These are phyloP conservation scores for Ascomycota sp. DNA, from an alignment of 2,329 filamentous ascomycete genomes.

Conservation along the genomic window DNA sequence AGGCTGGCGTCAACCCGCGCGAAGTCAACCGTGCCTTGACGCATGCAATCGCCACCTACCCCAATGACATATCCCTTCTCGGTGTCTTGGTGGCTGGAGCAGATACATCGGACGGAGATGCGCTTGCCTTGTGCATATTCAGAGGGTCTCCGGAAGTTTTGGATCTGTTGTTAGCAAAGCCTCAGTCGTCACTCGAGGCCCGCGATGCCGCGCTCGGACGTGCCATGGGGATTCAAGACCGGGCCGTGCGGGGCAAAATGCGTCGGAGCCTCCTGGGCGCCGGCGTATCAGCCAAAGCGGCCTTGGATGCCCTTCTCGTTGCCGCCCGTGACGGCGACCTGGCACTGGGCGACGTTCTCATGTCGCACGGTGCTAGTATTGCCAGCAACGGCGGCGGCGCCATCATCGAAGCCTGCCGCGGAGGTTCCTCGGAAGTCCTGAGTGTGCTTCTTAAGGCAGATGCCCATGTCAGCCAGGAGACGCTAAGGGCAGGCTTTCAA, in stretches of 20 bases:
- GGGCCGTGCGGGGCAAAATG: constrained; percentile 17
- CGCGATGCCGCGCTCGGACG: constrained; percentile 21
- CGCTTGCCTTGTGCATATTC: constrained; percentile 22
- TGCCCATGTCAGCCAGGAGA: constrained; percentile 15
- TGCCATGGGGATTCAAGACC: constrained; percentile 19
- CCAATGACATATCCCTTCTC: constrained; percentile 26
- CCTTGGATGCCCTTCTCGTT: constrained; percentile 26
- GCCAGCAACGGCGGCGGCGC: constrained; percentile 29
- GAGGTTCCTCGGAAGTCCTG: constrained; percentile 26
- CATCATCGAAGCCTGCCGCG: constrained; percentile 29
- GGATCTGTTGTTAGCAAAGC: constrained; percentile 18
- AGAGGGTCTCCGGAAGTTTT: constrained; percentile 23
- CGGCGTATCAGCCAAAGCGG: constrained; percentile 20
- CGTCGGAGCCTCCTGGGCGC: constrained; percentile 22
- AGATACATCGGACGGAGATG: constrained; percentile 27
- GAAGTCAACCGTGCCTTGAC: constrained; percentile 29
- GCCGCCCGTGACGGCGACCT: constrained; percentile 31
- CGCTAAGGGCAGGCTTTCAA: constrained; percentile 28
- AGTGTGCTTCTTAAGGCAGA: constrained; percentile 24
- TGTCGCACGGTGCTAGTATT: constrained; percentile 27
- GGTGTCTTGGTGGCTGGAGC: constrained; percentile 21
- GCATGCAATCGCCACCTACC: constrained; percentile 24
- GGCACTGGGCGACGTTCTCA: constrained; percentile 24
- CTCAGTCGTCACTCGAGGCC: constrained; percentile 13
- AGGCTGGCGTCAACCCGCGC: constrained; percentile 22